A percentile compares a stretch with the other conserved stretches of the same genome.
Conservation (phyloP, 2,329 filamentous ascomycete genomes). For the Ophiostoma pallidulum region DNA sequence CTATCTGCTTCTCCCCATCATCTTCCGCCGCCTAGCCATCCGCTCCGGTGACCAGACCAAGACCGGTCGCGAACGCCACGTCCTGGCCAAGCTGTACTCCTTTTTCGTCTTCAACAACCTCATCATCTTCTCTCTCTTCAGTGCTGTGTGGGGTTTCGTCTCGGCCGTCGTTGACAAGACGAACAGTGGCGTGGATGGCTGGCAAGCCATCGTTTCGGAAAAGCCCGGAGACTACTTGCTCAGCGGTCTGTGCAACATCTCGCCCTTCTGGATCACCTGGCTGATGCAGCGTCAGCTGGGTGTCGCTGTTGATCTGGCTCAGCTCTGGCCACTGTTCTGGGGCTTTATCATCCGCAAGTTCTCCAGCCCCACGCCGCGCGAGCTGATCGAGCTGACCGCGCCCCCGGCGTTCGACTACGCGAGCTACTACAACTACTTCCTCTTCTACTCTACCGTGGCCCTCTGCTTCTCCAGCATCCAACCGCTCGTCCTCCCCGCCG, state of each 20-base stretch:
- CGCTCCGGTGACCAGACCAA: conserved; percentile 84
- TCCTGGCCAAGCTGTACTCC: conserved; percentile 79
- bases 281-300: conserved; percentile 87
- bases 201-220: conserved; percentile 57
- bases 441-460: conserved; percentile 87
- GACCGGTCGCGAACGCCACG: conserved; percentile 83
- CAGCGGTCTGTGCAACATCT: conserved; percentile 63
- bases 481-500: conserved; percentile 76
- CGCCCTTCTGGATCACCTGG: conserved; percentile 91
- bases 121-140: conserved; percentile 87
- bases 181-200: conserved; percentile 48
- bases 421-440: conserved; percentile 95
- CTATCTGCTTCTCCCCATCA: conserved; percentile 78
- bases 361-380: conserved; percentile 75
- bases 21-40: conserved; percentile 80
- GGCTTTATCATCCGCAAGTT: conserved; percentile 81
- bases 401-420: conserved; percentile 91
- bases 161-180: conserved; percentile 53
- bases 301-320: conserved; percentile 86
- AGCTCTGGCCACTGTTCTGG: conserved; percentile 74
- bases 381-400: conserved; percentile 86
- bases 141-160: conserved; percentile 67
- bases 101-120: conserved; percentile 99
- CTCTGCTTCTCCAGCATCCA: conserved; percentile 79
- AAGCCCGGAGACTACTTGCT: conserved; percentile 58